phyloP scores from a whole-genome alignment of 139 green algal species.

The Coelastrella sp. region DNA sequence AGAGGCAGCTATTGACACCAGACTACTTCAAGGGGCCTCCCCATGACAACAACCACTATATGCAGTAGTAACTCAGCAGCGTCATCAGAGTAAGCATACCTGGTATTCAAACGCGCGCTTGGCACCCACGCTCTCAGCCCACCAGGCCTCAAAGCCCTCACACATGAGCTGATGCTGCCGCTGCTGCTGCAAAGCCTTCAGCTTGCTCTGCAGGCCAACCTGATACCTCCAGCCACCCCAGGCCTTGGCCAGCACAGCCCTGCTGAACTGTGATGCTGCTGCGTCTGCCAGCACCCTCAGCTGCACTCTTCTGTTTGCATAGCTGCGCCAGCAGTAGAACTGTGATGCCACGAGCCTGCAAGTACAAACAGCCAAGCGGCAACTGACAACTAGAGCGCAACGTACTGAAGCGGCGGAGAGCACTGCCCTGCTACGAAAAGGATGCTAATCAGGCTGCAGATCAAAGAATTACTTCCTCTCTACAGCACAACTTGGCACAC shows the following conservation, averaged over 20 bases:
- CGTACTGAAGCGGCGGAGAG: too few species aligned
- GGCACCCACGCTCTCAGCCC: background rate
- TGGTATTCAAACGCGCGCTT: slow-evolving; percentile 24
- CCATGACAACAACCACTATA: too few species aligned
- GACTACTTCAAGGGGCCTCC: too few species aligned
- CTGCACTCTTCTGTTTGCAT: background rate
- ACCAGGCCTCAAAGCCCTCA: background rate
- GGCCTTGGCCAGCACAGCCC: background rate
- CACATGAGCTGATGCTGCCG: background rate
- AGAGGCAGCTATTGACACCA: too few species aligned
- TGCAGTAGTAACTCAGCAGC: too few species aligned
- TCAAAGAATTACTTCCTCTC: too few species aligned
- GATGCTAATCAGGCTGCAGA: too few species aligned
- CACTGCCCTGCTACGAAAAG: background rate
- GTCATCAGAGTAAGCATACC: too few species aligned
- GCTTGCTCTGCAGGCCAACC: background rate
- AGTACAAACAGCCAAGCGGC: background rate
- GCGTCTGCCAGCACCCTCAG: background rate
- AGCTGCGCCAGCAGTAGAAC: slow-evolving; percentile 1
- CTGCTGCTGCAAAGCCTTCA: background rate
- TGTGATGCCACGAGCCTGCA: background rate
- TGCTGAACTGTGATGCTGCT: background rate
- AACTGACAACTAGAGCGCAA: too few species aligned
- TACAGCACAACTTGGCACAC: too few species aligned
- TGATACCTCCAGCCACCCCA: background rate